Evolutionary conservation across 257 asterid genomes (phyloP), one percentile per base, ranked within the genome.

Genomic region (Ocimum tenuiflorum): DNA sequence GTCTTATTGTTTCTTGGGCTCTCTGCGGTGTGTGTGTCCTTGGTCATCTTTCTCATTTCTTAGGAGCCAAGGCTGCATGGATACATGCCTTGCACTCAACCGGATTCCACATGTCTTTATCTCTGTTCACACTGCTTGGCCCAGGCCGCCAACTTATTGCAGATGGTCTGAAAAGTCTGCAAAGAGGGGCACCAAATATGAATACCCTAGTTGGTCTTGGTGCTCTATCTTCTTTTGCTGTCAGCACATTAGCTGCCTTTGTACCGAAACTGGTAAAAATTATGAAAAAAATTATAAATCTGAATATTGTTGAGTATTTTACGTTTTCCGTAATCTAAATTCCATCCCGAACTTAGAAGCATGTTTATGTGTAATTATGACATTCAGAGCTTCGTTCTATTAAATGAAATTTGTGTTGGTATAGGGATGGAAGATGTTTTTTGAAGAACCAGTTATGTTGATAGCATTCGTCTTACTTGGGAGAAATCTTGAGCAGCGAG

Each of bases 161-260:
- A 59, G 99, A 94, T 81, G 99, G 97, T 67, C 72, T 94, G 75
- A 94, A 79, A 83, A 90, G 99, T 73, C 83, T 94, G 36, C 75
- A 75, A 65, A 85, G 83, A 80, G 97, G 99, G 62, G 78, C 92
- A 38, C 99, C 99, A 49, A 94, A 94, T 81, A 94, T 94, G 99
- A 94, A 94, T 68, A 94, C 99, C 6, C 75, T 94, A 74, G 99
- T 94, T 85, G 96, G 99, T 72, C 97, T 94, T 75, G 99, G 99
- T 78, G 99, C 97, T 70, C 57, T 94, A 71, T 94, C 99, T 74
- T 94, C 99, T 50, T 90, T 94, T 86, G 80, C 91, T 69, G 99
- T 94, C 80, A 94, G 99, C 80, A 86, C 97, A 51, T 33, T 94
- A 75, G 99, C 99, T 73, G 92, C 95, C 57, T 73, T 88, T 27